Base-by-base conservation (phyloP, 2,329 filamentous ascomycete genomes). In the Aureobasidium zeae region DNA sequence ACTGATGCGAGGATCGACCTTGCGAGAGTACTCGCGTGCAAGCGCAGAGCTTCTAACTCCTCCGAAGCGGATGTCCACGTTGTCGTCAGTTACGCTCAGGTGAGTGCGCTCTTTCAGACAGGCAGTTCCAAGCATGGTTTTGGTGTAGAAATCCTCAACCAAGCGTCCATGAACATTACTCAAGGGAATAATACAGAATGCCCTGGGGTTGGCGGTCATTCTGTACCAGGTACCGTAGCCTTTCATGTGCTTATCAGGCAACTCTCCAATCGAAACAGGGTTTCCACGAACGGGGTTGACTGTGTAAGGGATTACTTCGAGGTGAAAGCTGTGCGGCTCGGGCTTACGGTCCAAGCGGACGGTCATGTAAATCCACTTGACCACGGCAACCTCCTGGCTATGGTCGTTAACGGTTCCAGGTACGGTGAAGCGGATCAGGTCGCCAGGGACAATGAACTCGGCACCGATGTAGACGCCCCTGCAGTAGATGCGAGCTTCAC, bases 401-500 rank as follows among this genome's bases (percentile, higher is more conserved):
- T 16, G n/a, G 28, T 20, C 32, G 29, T 43, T 28, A 16, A 12
- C 16, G 16, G 26, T 20, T 2, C 13, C 6, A 17, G 16, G 30
- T 2, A 58, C 62, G 0, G 59, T 46, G 7, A 81, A 55, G 4
- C 75, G 71, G 2, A 79, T 67, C 0, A 64, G 59, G 48, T 81
- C 77, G 1, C 73, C 73, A 4, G 71, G 55, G 4, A 65, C 60
- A 9, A 79, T 54, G 21, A 78, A 59, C 52, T 81, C 77, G 3
- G 70, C 54, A 0, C 77, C 76, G 2, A 80, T 55, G 48, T 69
- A 79, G 5, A 78, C 64, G 0, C 71, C 75, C 36, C 66, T 64
- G 46, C 66, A 71, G 41, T 66, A 68, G n/a, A 80, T 63, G 0
- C 58, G 63, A 0, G 72, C 73, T 12, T 70, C 57, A 0, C 74